Evolutionary conservation across 106 monocot species (phyloP), one percentile per base, ranked within the genome.

Genomic region (Dendrobium chrysotoxum): DNA sequence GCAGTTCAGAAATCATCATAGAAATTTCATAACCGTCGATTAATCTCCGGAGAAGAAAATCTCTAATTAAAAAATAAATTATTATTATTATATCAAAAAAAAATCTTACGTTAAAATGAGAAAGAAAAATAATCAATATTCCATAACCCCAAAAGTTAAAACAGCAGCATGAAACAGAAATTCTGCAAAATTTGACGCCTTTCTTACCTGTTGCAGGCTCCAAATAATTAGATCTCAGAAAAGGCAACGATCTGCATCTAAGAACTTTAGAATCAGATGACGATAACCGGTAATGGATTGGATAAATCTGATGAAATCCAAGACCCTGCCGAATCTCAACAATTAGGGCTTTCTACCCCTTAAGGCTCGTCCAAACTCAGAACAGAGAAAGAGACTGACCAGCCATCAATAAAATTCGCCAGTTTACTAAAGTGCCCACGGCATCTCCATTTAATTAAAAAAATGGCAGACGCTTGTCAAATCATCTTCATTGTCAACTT

Each of bases 231-330:
- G 40, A 74, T 74, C 11, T n/a, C 74, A 6, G 7, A 74, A 74
- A 39, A 74, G 16, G 74, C 11, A 7, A 20, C 13, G 5, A 74
- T 74, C 74, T 42, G 41, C 74, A 41, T 41, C 31, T 40, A 41
- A 40, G 74, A 20, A 41, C 11, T 7, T 21, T 16, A 40, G 41
- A 41, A 74, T 74, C 41, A 40, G 74, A 74, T 6, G 41, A 74
- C 2, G 41, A 41, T 16, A 23, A 61, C 23, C 20, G 23, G 7
- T 8, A 23, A 61, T 41, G 20, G 18, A 74, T 40, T 39, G 74
- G 15, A 74, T n/a, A 21, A 74, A 74, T 21, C 41, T 21, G 74
- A 74, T n/a, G 74, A 74, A 74, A 40, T 74, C 40, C 28, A 41
- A 40, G 41, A 74, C 39, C 21, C 50, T 12, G 40, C 0, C 40